phyloP scores from a whole-genome alignment of 2,329 filamentous ascomycete species.

The Phyllosticta citrichinensis region DNA sequence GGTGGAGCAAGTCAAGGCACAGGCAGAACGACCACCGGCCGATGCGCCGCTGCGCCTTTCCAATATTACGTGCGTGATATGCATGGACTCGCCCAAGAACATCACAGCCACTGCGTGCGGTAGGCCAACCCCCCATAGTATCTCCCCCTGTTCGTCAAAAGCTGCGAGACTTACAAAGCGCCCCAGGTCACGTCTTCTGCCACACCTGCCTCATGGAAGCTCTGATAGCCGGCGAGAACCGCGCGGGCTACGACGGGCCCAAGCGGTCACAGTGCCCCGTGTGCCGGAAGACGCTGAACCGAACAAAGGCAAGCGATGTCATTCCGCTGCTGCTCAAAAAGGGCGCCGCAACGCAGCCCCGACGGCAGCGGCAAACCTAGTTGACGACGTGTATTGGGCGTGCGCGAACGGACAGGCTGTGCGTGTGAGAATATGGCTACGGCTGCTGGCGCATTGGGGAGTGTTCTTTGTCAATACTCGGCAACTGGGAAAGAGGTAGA shows the following conservation, averaged over 20 bases:
- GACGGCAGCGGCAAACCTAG: neutral
- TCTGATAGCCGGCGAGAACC: constrained; percentile 46
- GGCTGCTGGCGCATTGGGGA: neutral
- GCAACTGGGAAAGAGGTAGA: neutral
- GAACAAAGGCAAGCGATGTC: constrained; percentile 30
- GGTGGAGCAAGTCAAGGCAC: constrained; percentile 40
- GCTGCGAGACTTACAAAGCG: neutral
- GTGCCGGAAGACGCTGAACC: constrained; percentile 35
- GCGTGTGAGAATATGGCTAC: neutral
- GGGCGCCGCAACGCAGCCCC: constrained; percentile 3
- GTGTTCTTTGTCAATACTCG: neutral
- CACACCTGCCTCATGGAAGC: constrained; percentile 53
- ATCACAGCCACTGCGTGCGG: constrained; percentile 51
- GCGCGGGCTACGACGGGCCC: constrained; percentile 32
- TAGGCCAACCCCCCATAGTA: constrained; percentile 26
- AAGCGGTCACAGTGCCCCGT: constrained; percentile 38
- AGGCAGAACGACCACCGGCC: constrained; percentile 13
- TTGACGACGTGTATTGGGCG: too few species aligned
- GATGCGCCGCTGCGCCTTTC: constrained; percentile 34
- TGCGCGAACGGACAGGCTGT: neutral
- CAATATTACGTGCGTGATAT: constrained; percentile 50
- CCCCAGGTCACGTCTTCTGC: constrained; percentile 52
- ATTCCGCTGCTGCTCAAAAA: constrained; percentile 17
- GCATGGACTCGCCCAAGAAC: constrained; percentile 51
- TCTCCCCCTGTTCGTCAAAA: neutral